Evolutionary conservation across 257 asterid species (phyloP), one percentile per base, ranked within the genome.

Genomic region (Ilex asprella): DNA sequence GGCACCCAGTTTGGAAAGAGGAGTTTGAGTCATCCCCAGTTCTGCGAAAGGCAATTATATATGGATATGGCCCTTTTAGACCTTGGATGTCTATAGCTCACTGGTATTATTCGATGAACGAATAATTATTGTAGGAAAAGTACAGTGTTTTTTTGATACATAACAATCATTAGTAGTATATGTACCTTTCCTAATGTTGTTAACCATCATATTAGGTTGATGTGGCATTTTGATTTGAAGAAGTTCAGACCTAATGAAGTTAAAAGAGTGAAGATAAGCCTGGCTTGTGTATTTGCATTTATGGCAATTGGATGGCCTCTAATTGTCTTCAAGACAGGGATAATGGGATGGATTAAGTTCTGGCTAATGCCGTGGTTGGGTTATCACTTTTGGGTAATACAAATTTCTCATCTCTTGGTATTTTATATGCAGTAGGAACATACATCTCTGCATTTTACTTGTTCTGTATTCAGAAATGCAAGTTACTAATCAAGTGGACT

Each of bases 301-400:
- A 93, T 89, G 94, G 91, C 87, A 30, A 67, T 93, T 58, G 99
- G 99, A 65, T 93, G 99, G 99, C 97, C 97, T 2, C 71, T 93
- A 76, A 87, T 93, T 63, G 77, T 89, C 51, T 74, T 59, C 78
- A 80, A 85, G 67, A 72, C 97, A 3, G 99, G 97, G 68, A 71
- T 93, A 21, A 12, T 77, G 31, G 99, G 99, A 63, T 93, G 99
- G 99, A 55, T 85, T 74, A 93, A 93, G 70, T 93, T 89, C 84
- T 93, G 99, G 97, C 68, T 93, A 74, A 87, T 93, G 94, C 99
- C 97, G 1, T 89, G 94, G 94, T 70, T 93, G 74, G 99, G 99
- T 52, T 89, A 93, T 82, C 97, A 93, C 74, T 93, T 93, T 69
- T 93, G 96, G 99, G 99, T 92, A 92, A 70, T 59, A 6, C 67